Conservation (phyloP, 495 filamentous ascomycete species). For the Tuber melanosporum region DNA sequence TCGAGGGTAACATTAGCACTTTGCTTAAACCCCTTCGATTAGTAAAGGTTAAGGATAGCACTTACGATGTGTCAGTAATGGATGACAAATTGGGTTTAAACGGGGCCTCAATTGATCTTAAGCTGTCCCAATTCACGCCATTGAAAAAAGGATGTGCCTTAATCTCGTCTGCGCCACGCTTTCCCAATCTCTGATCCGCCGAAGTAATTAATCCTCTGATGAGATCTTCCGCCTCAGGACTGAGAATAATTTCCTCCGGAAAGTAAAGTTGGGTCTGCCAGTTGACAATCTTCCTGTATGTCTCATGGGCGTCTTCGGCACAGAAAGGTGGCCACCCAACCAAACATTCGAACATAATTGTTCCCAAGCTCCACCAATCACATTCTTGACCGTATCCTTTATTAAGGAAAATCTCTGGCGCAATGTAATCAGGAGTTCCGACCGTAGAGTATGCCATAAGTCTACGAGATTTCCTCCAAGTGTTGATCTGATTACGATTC, state of each 20-base stretch:
- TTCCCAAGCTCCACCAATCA: constrained; percentile 98
- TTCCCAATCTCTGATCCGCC: constrained; percentile 79
- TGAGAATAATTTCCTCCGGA: constrained; percentile 84
- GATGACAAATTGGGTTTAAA: constrained; percentile 90
- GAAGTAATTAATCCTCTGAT: constrained; percentile 91
- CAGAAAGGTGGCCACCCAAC: constrained; percentile 99
- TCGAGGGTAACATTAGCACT: constrained; percentile 16
- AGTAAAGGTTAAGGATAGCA: not conserved
- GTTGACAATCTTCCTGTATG: constrained; percentile 98
- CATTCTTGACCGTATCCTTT: constrained; percentile 93
- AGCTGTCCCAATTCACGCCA: constrained; percentile 84
- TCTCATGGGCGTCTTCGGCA: constrained; percentile 92
- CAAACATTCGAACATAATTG: constrained; percentile 99
- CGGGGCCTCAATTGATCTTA: constrained; percentile 85
- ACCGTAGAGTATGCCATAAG: constrained; percentile 97
- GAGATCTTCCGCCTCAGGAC: constrained; percentile 76
- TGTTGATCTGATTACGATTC: constrained; percentile 94
- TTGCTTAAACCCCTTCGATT: not conserved
- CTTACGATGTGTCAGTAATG: constrained; percentile 73
- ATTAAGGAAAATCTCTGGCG: constrained; percentile 94
- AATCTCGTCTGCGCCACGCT: constrained; percentile 77
- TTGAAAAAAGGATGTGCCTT: constrained; percentile 93
- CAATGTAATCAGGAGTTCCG: constrained; percentile 97
- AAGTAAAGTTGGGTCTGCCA: constrained; percentile 95
- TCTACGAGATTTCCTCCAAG: constrained; percentile 91